Evolutionary conservation across 352 stramenopile genomes (phyloP).

Genomic region (Globisporangium spiculum): DNA sequence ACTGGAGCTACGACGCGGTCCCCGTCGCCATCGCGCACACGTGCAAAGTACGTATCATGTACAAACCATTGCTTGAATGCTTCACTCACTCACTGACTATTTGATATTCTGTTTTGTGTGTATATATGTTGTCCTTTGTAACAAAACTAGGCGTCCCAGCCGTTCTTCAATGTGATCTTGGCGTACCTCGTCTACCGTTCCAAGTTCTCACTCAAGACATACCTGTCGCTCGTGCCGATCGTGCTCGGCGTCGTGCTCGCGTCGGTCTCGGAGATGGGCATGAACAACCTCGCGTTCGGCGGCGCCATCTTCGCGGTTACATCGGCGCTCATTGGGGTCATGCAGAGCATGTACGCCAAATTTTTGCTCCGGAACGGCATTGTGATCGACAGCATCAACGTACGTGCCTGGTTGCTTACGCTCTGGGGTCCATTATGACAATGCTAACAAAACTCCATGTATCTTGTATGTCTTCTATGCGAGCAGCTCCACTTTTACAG

Average conservation of each 20-base stretch:
- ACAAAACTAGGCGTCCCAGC: slow-evolving; percentile 55
- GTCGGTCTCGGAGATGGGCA: slow-evolving; percentile 85
- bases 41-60: slow-evolving; percentile 50
- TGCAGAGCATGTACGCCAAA: slow-evolving; percentile 89
- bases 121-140: neutral
- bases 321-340: slow-evolving; percentile 74
- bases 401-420: slow-evolving; percentile 27
- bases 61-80: neutral
- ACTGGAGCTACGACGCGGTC: slow-evolving; percentile 87
- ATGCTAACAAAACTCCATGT: neutral
- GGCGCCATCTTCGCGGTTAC: slow-evolving; percentile 70
- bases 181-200: slow-evolving; percentile 72
- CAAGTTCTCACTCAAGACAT: slow-evolving; percentile 69
- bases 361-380: slow-evolving; percentile 77
- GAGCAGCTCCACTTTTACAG: slow-evolving; percentile 85
- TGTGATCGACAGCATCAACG: slow-evolving; percentile 79
- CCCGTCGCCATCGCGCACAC: slow-evolving; percentile 83
- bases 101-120: neutral
- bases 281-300: slow-evolving; percentile 75
- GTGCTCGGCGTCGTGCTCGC: slow-evolving; percentile 79
- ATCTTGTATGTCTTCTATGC: neutral
- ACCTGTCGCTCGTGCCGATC: slow-evolving; percentile 79
- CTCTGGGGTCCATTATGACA: neutral
- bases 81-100: neutral
- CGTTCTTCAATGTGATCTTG: slow-evolving; percentile 85